Percentiles rank a stretch among this genome's conserved stretches.
Evolutionary conservation across 108 stramenopile genomes (phyloP).

Genomic region (Thalassiosira profunda): DNA sequence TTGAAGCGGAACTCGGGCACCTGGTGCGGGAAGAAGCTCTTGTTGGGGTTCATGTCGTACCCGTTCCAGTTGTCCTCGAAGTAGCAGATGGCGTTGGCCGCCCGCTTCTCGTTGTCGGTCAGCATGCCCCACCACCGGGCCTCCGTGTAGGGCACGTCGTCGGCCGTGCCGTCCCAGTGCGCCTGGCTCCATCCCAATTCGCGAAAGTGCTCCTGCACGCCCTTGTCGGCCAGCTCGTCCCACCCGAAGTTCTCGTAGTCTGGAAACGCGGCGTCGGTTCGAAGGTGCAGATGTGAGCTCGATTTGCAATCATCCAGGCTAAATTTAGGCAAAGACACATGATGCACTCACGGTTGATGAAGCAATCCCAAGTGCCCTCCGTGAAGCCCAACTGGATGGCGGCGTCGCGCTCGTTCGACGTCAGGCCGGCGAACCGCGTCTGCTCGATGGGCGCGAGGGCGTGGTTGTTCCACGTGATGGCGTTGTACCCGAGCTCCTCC

Average conservation of each 20-base stretch:
- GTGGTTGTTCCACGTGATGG: slow-evolving; percentile 40
- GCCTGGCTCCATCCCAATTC: slow-evolving; percentile 41
- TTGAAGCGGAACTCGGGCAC: slow-evolving; percentile 43
- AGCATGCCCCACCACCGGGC: slow-evolving; percentile 46
- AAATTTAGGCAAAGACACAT: too few species aligned
- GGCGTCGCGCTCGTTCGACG: slow-evolving; percentile 19
- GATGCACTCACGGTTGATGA: too few species aligned
- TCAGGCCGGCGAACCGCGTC: slow-evolving; percentile 23
- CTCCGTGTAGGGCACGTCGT: slow-evolving; percentile 27
- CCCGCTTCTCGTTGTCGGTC: slow-evolving; percentile 20
- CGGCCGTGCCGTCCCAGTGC: slow-evolving; percentile 30
- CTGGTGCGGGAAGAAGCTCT: slow-evolving; percentile 29
- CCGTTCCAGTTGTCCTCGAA: slow-evolving; percentile 56
- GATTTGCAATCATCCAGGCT: too few species aligned
- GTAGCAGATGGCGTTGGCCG: slow-evolving; percentile 48
- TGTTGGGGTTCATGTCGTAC: slow-evolving; percentile 45
- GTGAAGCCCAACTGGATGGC: slow-evolving; percentile 38
- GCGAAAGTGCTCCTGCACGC: slow-evolving; percentile 7
- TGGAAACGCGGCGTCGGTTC: too few species aligned
- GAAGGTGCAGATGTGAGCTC: too few species aligned
- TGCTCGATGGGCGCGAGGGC: slow-evolving; percentile 21
- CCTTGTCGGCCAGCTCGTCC: slow-evolving; percentile 25
- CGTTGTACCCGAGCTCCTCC: slow-evolving; percentile 28
- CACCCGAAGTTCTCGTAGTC: slow-evolving; percentile 45
- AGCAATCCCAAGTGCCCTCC: slow-evolving; percentile 51